Evolutionary conservation across 2,329 filamentous ascomycete genomes (phyloP), one percentile per base, ranked within the genome.

Genomic region (Trichoderma gracile): DNA sequence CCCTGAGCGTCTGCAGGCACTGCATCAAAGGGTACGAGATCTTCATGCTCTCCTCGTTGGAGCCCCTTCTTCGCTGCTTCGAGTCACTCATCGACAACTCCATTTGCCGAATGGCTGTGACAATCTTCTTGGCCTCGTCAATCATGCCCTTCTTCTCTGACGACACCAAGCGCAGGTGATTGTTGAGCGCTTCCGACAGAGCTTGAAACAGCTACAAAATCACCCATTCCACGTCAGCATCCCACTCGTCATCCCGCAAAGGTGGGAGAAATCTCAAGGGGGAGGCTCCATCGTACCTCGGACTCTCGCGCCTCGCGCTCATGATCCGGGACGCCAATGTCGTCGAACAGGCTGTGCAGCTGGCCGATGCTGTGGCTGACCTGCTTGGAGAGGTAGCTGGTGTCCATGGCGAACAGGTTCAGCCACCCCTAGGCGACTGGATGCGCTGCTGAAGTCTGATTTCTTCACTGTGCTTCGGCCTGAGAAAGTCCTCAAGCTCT

Each of bases 271-370:
- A 23, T 14, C 3, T 33, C 8, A 9, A 15, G 21, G 14, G 42
- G 21, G 38, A 47, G 10, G 30, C 30, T 27, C 65, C 23, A 23
- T 42, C 54, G 73, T 81, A 96, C 93, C 87, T 97, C 92, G 75
- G 91, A 86, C 76, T 98, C 94, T 72, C 95, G 86, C 56, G 86
- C 84, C 75, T 98, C 93, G 73, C 95, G 90, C 77, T 98, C 95
- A 87, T 97, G 93, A 73, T 82, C 87, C 30, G 94, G 87, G n/a
- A 99, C 91, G 65, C 95, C 95, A 73, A 99, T 99, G 75, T 99
- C 94, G 77, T 99, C 95, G 74, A 97, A 99, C 65, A 98, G 86
- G 69, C 90, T 91, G 78, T 98, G 94, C 67, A 99, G 85, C 79
- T 97, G 93, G 77, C 87, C 87, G 75, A 98, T 93, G 74, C 97